These are phyloP conservation scores for Clonostachys chloroleuca DNA, from an alignment of 2,329 filamentous ascomycete genomes.

Conservation along the genomic window DNA sequence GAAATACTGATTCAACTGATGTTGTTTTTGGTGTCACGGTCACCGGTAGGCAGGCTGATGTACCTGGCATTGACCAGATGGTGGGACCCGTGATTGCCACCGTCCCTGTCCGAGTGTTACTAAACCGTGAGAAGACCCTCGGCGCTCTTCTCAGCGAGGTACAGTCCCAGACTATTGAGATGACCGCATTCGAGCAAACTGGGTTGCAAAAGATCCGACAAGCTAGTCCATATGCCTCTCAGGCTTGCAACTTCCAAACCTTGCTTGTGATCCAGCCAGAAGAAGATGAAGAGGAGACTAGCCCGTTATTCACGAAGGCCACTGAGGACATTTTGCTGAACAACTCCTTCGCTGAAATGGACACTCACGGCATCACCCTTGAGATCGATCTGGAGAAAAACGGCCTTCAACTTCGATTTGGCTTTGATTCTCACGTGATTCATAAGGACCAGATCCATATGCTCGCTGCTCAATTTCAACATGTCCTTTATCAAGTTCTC, in stretches of 20 bases:
- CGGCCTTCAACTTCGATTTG: no score
- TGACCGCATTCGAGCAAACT: conserved; percentile 5
- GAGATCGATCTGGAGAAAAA: no score
- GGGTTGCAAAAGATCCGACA: conserved; percentile 3
- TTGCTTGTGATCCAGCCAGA: background rate
- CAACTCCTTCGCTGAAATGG: no score
- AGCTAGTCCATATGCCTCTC: background rate
- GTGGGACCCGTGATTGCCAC: conserved; percentile 13
- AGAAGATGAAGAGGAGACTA: conserved; percentile 1
- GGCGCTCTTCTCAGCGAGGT: conserved; percentile 3
- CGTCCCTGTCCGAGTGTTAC: conserved; percentile 8
- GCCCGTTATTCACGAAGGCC: no score
- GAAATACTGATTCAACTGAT: background rate
- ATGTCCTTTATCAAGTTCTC: background rate
- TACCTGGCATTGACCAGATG: conserved; percentile 10
- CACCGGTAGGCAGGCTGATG: conserved; percentile 9
- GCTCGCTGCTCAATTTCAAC: background rate
- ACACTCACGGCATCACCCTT: no score
- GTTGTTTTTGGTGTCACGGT: conserved; percentile 5
- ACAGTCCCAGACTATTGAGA: conserved; percentile 7
- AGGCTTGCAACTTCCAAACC: conserved; percentile 1
- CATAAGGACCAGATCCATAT: no score
- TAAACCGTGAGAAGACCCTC: conserved; percentile 1
- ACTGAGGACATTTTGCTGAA: no score
- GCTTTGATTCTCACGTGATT: no score